Base-by-base conservation (phyloP, 169 alveolate species). In the Cryptosporidium parvum region DNA sequence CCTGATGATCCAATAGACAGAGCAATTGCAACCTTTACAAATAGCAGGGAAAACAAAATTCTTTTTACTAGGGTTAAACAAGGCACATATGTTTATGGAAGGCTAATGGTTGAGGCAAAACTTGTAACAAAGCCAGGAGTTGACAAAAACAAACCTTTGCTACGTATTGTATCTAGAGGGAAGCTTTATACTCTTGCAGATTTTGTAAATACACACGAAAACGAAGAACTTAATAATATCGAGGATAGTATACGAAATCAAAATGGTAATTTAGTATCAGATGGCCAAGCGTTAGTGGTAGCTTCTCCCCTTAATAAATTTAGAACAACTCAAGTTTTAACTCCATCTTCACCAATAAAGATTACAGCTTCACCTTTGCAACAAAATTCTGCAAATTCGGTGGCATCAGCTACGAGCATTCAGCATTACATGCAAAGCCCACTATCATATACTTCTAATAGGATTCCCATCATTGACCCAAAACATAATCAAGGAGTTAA, bases 31-130 rank as follows among this genome's bases (percentile, higher is more conserved):
- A 80, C 89, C 8, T 80, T 80, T 35, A 62, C 89, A 42, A 80
- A 80, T 80, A 65, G 69, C 42, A 80, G 89, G 26, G 45, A 80
- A 31, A 80, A 80, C 29, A 80, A 80, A 62, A 65, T 80, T 59
- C 48, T 61, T 3, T 80, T 80, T 23, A 62, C 89, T 2, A 80
- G 89, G 33, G 89, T 80, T 2, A 80, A 80, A 3, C 89, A 80
- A 65, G 89, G 89, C 23, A 80, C 75, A 4, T 80, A 80, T 80
- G 75, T 80, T n/a, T 80, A 80, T 26, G 89, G 89, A 37, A 80
- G 89, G 29, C 35, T 80, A 80, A 80, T 80, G 89, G 89, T 80
- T n/a, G 89, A 80, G n/a, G 89, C 89, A 14, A 80, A 80, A 48
- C 45, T 80, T 16, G 89, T 80, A 29, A 80, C 89, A 39, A 80